Conservation (phyloP, 2,329 filamentous ascomycete genomes). For the Cyanodermella asteris region DNA sequence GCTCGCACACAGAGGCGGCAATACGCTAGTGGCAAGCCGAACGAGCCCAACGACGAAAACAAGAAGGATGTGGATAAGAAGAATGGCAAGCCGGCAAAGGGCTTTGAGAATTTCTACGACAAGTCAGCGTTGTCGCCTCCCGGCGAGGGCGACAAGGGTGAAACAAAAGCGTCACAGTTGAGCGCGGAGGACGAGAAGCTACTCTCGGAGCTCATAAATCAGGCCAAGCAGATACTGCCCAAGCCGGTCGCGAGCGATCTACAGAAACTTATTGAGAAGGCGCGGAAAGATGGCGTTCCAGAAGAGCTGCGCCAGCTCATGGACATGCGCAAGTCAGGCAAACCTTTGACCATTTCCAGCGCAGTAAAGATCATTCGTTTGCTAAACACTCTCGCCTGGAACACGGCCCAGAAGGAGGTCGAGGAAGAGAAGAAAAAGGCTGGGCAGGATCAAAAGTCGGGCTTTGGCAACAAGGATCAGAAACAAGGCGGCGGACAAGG, state of each 20-base stretch:
- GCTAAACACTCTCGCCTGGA: constrained; percentile 32
- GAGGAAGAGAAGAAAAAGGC: constrained; percentile 10
- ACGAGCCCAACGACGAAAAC: constrained; percentile 18
- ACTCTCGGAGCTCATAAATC: constrained; percentile 35
- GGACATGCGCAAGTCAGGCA: constrained; percentile 28
- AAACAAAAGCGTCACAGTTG: constrained; percentile 20
- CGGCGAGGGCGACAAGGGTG: constrained; percentile 15
- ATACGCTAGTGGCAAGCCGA: constrained; percentile 22
- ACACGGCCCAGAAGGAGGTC: constrained; percentile 12
- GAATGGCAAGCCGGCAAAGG: constrained; percentile 16
- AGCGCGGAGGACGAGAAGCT: constrained; percentile 33
- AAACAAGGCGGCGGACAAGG: constrained; percentile 7
- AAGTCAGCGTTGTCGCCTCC: constrained; percentile 18
- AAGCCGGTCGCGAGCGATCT: too few relatives aligned
- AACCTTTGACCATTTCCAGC: constrained; percentile 28
- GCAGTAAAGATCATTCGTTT: constrained; percentile 39
- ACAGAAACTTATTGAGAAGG: constrained; percentile 35
- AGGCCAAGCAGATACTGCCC: constrained; percentile 32
- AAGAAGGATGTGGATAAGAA: constrained; percentile 13
- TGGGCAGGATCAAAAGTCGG: constrained; percentile 11
- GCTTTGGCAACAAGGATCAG: constrained; percentile 11
- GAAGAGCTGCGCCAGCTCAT: constrained; percentile 43
- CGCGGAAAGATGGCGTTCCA: constrained; percentile 50
- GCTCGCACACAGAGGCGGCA: too few relatives aligned
- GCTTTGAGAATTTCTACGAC: constrained; percentile 24